Percentiles rank a stretch among this genome's conserved stretches.
These are phyloP conservation scores for Entomortierella parvispora DNA, from an alignment of 192 early-diverging fungal genomes.

Conservation along the genomic window DNA sequence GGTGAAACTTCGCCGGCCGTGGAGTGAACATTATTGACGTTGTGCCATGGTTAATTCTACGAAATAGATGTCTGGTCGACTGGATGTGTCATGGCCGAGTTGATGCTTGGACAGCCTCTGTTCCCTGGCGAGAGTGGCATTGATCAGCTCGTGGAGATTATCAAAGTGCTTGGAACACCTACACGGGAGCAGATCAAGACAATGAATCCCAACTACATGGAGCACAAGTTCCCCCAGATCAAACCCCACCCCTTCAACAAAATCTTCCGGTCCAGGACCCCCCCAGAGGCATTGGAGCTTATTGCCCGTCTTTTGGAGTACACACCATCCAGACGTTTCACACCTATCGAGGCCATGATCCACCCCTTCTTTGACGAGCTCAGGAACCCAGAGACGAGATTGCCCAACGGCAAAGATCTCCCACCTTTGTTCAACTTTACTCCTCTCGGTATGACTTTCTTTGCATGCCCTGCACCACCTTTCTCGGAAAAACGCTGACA, in stretches of 20 bases:
- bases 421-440: slow-evolving; percentile 95
- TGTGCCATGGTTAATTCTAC: no score
- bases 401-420: slow-evolving; percentile 85
- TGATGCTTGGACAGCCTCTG: slow-evolving; percentile 92
- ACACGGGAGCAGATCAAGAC: slow-evolving; percentile 94
- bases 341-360: slow-evolving; percentile 90
- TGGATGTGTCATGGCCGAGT: slow-evolving; percentile 96
- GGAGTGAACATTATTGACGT: no score
- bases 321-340: slow-evolving; percentile 83
- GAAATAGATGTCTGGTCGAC: slow-evolving; percentile 90
- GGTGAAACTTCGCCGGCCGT: neutral
- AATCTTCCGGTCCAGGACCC: slow-evolving; percentile 85
- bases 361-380: slow-evolving; percentile 99
- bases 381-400: slow-evolving; percentile 81
- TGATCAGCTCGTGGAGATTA: slow-evolving; percentile 99
- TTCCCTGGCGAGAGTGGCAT: slow-evolving; percentile 98
- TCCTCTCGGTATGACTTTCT: slow-evolving; percentile 62
- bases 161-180: slow-evolving; percentile 98
- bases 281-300: slow-evolving; percentile 89
- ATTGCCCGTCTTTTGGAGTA: slow-evolving; percentile 90
- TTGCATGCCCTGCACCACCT: neutral
- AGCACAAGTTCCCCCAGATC: slow-evolving; percentile 99
- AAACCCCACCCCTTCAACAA: slow-evolving; percentile 91
- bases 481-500: neutral
- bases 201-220: slow-evolving; percentile 99